phyloP scores from a whole-genome alignment of 129 eudicot genomes.

The Flaveria ramosissima region DNA sequence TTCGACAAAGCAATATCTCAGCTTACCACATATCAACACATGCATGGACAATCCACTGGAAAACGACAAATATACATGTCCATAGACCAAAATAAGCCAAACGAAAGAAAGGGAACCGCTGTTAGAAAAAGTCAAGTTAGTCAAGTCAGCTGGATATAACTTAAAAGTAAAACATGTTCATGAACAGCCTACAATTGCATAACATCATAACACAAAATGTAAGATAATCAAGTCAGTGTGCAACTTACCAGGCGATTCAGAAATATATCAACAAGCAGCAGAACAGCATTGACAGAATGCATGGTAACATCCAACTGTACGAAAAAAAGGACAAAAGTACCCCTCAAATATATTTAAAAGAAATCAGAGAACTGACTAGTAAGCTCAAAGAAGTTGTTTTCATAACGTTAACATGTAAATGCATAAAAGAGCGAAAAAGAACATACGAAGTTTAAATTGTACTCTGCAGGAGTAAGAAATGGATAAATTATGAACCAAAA shows the following conservation, averaged over 20 bases:
- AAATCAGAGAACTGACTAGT: not conserved
- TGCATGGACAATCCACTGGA: conserved; percentile 95
- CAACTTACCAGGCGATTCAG: conserved; percentile 70
- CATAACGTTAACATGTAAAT: not conserved
- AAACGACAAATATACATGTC: conserved; percentile 71
- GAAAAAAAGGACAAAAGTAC: conserved; percentile 22
- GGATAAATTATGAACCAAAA: conserved; percentile 88
- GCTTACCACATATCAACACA: conserved; percentile 64
- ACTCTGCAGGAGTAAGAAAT: conserved; percentile 53
- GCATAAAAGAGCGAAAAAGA: conserved; percentile 2
- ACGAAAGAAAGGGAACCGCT: conserved; percentile 94
- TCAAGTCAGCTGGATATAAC: conserved; percentile 3
- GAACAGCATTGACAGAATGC: conserved; percentile 84
- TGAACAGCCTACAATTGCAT: not conserved
- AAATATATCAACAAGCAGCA: conserved; percentile 63
- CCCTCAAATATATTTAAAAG: conserved; percentile 16
- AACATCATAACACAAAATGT: conserved; percentile 11
- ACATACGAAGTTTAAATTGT: conserved; percentile 71
- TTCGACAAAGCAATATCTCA: conserved; percentile 11
- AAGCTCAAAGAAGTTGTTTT: not conserved
- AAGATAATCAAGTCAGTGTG: not conserved
- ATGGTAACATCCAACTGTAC: conserved; percentile 66
- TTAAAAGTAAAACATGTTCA: not conserved
- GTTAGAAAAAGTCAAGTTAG: conserved; percentile 33
- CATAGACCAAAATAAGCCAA: conserved; percentile 77